Evolutionary conservation across 495 filamentous ascomycete genomes (phyloP), one percentile per base, ranked within the genome.

Genomic region (Trichoderma parareesei): DNA sequence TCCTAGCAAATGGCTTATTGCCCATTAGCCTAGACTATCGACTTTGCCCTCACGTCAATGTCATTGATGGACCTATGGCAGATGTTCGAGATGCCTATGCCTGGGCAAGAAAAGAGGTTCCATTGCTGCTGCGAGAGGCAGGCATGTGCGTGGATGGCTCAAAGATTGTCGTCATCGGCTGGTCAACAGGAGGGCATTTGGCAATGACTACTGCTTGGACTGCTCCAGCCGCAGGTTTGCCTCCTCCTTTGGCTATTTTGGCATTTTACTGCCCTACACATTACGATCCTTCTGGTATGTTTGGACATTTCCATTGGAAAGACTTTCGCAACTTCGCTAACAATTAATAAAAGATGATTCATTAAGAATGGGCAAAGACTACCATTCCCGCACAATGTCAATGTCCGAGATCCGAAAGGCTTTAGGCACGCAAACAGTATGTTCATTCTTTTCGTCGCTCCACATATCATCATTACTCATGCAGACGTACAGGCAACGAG

Each of bases 11-110:
- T 2, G 82, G 81, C 4, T 75, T 84, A 63, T 66, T 86, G 1
- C 82, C 84, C 6, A 71, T 86, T 27, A 82, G 79, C 65, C 62
- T 83, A 6, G 84, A 87, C 67, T 81, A 86, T 69, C 68, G 84
- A 14, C 76, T 87, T 1, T 85, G 84, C 65, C 84, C 84, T 0
- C 83, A 87, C 62, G 65, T 75, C 2, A 76, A 14, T 13, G 64
- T 85, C 0, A 3, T 69, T n/a, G 76, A 84, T 1, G 84, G 84
- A 0, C 73, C 82, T 7, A 81, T 87, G 71, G 62, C 61, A 0
- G 84, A 86, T 68, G 75, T 77, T 16, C 61, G 71, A 41, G 77
- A 82, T 64, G 83, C 82, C 2, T 67, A 78, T 3, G 4, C 8
- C 1, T 87, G 82, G 84, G 76, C 69, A 0, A 68, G 80, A 3